Conservation (phyloP, 2,329 filamentous ascomycete genomes). For the Fusarium pseudoanthophilum region DNA sequence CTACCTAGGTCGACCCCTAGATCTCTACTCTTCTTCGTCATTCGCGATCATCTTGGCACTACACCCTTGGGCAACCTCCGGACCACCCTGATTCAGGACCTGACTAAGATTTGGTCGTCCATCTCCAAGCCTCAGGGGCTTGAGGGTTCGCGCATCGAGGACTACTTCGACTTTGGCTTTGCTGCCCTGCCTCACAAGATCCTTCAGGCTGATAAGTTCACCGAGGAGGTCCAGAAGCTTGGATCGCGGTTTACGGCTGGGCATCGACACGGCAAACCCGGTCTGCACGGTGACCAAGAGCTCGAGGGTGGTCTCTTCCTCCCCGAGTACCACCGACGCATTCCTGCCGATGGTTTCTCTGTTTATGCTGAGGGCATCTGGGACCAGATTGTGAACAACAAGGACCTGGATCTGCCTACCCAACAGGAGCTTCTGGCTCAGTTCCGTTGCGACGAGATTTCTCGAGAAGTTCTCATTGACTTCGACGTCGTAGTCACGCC, state of each 20-base stretch:
- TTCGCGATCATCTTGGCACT: slow-evolving; percentile 93
- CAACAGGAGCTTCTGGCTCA: slow-evolving; percentile 97
- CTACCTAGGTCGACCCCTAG: slow-evolving; percentile 78
- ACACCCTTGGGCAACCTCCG: slow-evolving; percentile 92
- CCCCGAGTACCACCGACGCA: slow-evolving; percentile 93
- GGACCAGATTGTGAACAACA: slow-evolving; percentile 99
- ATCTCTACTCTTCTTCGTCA: slow-evolving; percentile 97
- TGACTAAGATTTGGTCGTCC: slow-evolving; percentile 90
- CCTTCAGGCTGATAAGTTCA: slow-evolving; percentile 91
- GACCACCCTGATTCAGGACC: slow-evolving; percentile 88
- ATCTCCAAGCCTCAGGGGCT: slow-evolving; percentile 91
- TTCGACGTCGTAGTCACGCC: slow-evolving; percentile 87
- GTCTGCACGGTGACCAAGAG: slow-evolving; percentile 74
- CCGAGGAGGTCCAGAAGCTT: slow-evolving; percentile 80
- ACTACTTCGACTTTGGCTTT: slow-evolving; percentile 99
- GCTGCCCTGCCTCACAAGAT: slow-evolving; percentile 97
- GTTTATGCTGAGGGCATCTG: slow-evolving; percentile 93
- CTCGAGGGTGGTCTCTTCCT: slow-evolving; percentile 85
- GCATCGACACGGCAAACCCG: slow-evolving; percentile 74
- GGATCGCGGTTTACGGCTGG: slow-evolving; percentile 85
- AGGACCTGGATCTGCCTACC: slow-evolving; percentile 94
- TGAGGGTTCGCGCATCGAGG: slow-evolving; percentile 88
- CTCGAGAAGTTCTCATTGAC: slow-evolving; percentile 82
- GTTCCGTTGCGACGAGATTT: slow-evolving; percentile 97
- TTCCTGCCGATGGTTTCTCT: slow-evolving; percentile 96